Conservation (phyloP, 1,284 basidiomycete genomes). For the Cutaneotrichosporon cyanovorans region DNA sequence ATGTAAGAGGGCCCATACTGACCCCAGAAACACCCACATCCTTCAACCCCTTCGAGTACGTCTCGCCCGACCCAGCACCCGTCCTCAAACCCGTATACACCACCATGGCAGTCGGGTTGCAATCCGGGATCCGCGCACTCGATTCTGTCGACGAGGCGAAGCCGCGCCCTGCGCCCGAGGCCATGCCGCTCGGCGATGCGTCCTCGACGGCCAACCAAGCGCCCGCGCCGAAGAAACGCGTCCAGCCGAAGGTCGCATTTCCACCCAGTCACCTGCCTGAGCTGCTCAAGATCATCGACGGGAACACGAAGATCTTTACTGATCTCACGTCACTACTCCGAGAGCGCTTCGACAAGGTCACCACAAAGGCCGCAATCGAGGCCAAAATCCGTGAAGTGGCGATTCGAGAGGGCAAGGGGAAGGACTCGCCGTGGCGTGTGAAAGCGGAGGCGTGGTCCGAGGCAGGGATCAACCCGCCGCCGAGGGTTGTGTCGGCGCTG, state of each 20-base stretch:
- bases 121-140: slow-evolving; percentile 26
- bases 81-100: slow-evolving; percentile 27
- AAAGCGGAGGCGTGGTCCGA: slow-evolving; percentile 24
- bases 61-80: slow-evolving; percentile 23
- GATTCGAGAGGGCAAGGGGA: slow-evolving; percentile 31
- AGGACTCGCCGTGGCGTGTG: slow-evolving; percentile 37
- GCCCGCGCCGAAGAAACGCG: neutral
- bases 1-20: no score
- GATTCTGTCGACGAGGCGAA: slow-evolving; percentile 20
- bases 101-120: slow-evolving; percentile 26
- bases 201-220: slow-evolving; percentile 9
- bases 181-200: slow-evolving; percentile 17
- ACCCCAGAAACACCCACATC: slow-evolving; percentile 34
- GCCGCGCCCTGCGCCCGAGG: neutral
- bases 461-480: slow-evolving; percentile 3
- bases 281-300: slow-evolving; percentile 33
- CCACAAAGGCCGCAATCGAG: slow-evolving; percentile 44
- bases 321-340: slow-evolving; percentile 36
- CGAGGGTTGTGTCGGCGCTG: neutral
- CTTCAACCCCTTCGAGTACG: slow-evolving; percentile 42
- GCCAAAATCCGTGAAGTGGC: slow-evolving; percentile 41
- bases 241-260: slow-evolving; percentile 33
- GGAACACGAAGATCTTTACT: slow-evolving; percentile 30
- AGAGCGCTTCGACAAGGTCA: slow-evolving; percentile 30
- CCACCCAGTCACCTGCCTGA: slow-evolving; percentile 31